phyloP scores from a whole-genome alignment of 2,329 filamentous ascomycete species.

The Pseudodiploospora longispora region DNA sequence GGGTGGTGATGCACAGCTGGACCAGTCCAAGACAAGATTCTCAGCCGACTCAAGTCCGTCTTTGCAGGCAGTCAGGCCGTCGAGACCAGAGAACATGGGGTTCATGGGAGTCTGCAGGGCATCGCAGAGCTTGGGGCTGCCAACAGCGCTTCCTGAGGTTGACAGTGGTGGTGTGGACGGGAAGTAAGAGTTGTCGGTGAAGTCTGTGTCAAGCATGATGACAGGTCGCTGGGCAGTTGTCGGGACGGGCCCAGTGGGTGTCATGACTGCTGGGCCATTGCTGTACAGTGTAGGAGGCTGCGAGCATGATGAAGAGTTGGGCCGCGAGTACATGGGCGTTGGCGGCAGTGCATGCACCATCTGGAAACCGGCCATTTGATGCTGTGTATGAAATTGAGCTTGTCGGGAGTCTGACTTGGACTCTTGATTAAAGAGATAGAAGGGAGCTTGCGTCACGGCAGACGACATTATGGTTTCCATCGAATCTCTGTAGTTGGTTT shows the following conservation, averaged over 20 bases:
- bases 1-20: conserved; percentile 69
- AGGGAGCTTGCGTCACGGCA: conserved; percentile 63
- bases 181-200: conserved; percentile 62
- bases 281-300: conserved; percentile 51
- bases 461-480: conserved; percentile 59
- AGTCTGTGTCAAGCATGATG: conserved; percentile 72
- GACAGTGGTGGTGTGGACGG: conserved; percentile 85
- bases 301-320: conserved; percentile 56
- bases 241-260: conserved; percentile 65
- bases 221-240: conserved; percentile 67
- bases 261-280: conserved; percentile 56
- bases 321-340: conserved; percentile 57
- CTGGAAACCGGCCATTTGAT: conserved; percentile 33
- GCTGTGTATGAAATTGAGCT: conserved; percentile 62
- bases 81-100: conserved; percentile 66
- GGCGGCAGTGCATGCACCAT: conserved; percentile 49
- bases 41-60: conserved; percentile 65
- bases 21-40: conserved; percentile 70
- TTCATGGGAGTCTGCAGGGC: conserved; percentile 76
- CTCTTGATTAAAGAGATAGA: conserved; percentile 83
- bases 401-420: conserved; percentile 64
- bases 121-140: conserved; percentile 75
- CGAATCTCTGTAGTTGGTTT: conserved; percentile 23
- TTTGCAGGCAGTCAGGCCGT: conserved; percentile 57
- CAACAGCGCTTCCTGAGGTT: conserved; percentile 72